Evolutionary conservation across 352 stramenopile genomes (phyloP), one percentile per base, ranked within the genome.

Genomic region (Phytophthora cryptogea): DNA sequence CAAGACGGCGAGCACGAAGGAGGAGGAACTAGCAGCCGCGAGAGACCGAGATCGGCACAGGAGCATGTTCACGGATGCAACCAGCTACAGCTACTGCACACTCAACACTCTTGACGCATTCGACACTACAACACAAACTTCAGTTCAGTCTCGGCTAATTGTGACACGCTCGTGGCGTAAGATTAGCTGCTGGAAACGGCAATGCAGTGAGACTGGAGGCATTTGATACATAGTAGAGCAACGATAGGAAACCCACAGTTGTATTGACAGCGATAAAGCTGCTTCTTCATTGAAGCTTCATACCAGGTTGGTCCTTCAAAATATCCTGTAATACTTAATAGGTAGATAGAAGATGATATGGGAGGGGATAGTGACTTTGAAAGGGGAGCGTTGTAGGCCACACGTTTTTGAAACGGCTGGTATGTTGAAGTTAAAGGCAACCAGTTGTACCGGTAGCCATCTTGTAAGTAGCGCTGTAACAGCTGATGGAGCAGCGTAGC

Each of bases 361-460:
- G 4, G 20, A 11, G 16, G 16, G 2, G 14, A 32, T 14, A 64
- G 40, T 46, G 7, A 20, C 0, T 58, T 64, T 3, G 8, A 33
- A 13, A 13, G 49, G 48, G 41, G 30, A 59, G 27, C 13, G 33
- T 37, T 54, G 33, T 33, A 32, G 48, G 17, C 56, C 46, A 40
- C 56, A 64, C 39, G 48, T n/a, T 51, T 62, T 36, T 45, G 56
- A 50, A 59, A 59, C 16, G 9, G n/a, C 5, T 4, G n/a, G 37
- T 16, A 66, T 60, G 43, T 62, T 57, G 51, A 66, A 61, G 58
- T 63, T 52, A 27, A 8, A 33, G 20, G 14, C 16, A 45, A 41
- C 32, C 20, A 54, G 46, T 65, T n/a, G n/a, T n/a, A n/a, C n/a
- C n/a, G n/a, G 35, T 56, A 67, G 59, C 51, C 59, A 66, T 66